A percentile compares a stretch with the other conserved stretches of the same genome.
Conservation (phyloP, 1,284 basidiomycete genomes). For the Ustilago curta region DNA sequence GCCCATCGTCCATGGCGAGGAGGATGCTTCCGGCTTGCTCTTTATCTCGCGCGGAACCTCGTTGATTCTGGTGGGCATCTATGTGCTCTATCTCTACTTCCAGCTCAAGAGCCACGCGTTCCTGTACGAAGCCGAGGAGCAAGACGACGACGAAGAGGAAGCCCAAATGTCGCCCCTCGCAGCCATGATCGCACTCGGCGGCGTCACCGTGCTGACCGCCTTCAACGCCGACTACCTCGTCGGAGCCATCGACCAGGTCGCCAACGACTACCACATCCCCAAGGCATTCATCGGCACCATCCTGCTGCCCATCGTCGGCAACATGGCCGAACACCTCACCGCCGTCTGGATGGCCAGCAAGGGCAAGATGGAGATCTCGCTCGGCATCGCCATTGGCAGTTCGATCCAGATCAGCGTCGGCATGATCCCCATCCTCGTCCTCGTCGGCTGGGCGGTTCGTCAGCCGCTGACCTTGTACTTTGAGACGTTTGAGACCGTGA, state of each 20-base stretch:
- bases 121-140: slow-evolving; percentile 61
- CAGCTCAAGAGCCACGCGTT: slow-evolving; percentile 67
- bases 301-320: slow-evolving; percentile 84
- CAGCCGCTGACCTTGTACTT: slow-evolving; percentile 70
- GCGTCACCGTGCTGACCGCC: slow-evolving; percentile 64
- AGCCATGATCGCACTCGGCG: slow-evolving; percentile 59
- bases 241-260: slow-evolving; percentile 67
- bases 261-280: slow-evolving; percentile 65
- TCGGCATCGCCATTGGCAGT: slow-evolving; percentile 88
- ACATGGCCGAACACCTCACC: slow-evolving; percentile 71
- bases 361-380: slow-evolving; percentile 71
- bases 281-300: slow-evolving; percentile 73
- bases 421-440: slow-evolving; percentile 67
- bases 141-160: slow-evolving; percentile 62
- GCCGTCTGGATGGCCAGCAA: slow-evolving; percentile 66
- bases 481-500: slow-evolving; percentile 66
- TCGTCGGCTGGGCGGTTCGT: slow-evolving; percentile 69
- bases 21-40: slow-evolving; percentile 54
- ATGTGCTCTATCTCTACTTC: slow-evolving; percentile 77
- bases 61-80: slow-evolving; percentile 80
- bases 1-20: slow-evolving; percentile 20
- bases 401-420: slow-evolving; percentile 72
- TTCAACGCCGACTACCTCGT: slow-evolving; percentile 70
- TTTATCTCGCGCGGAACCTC: slow-evolving; percentile 67
- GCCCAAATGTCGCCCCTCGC: slow-evolving; percentile 64